Conservation (phyloP, 352 stramenopile genomes). For the Ophiocytium majus region DNA sequence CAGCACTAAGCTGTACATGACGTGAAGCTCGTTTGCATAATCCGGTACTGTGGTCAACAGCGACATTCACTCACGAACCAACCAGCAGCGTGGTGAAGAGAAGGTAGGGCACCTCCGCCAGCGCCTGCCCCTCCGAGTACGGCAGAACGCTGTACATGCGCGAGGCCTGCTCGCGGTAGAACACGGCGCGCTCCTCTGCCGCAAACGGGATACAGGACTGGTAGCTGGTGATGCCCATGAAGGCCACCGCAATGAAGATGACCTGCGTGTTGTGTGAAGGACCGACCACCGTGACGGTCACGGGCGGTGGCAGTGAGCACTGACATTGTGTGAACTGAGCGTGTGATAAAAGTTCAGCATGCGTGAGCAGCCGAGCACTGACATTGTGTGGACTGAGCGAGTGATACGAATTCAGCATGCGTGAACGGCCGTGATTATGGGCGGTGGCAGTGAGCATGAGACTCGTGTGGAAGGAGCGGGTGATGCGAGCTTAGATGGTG, state of each 20-base stretch:
- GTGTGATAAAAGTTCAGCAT: too few relatives aligned
- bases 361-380: too few relatives aligned
- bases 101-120: neutral
- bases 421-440: too few relatives aligned
- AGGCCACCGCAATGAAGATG: slow-evolving; percentile 39
- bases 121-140: neutral
- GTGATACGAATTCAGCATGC: too few relatives aligned
- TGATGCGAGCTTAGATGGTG: too few relatives aligned
- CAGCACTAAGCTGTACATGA: neutral
- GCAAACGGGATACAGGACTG: slow-evolving; percentile 34
- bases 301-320: neutral
- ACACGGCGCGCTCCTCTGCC: slow-evolving; percentile 36
- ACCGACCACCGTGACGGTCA: neutral
- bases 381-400: too few relatives aligned
- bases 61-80: too few relatives aligned
- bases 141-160: neutral
- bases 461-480: too few relatives aligned
- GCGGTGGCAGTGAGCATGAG: too few relatives aligned
- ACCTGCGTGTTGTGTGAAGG: too few relatives aligned
- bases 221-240: slow-evolving; percentile 38
- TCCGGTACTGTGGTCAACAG: too few relatives aligned
- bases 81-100: neutral
- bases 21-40: neutral
- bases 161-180: slow-evolving; percentile 43
- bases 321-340: too few relatives aligned